Percentiles rank a stretch among this genome's conserved stretches.
phyloP scores from a whole-genome alignment of 1,284 basidiomycete genomes.

The Sporisorium sorghi region DNA sequence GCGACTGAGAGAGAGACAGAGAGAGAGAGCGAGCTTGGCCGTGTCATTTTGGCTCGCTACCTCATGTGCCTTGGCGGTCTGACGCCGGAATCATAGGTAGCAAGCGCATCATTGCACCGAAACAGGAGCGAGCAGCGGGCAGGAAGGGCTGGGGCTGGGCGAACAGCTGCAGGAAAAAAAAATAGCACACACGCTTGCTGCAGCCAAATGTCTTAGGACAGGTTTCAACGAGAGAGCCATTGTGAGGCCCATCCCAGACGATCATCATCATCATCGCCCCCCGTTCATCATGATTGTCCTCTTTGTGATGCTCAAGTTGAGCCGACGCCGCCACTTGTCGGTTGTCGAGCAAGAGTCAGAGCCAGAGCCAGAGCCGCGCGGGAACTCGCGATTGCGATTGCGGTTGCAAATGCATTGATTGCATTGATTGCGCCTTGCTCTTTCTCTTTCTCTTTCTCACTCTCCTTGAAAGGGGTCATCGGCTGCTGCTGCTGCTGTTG shows the following conservation, averaged over 20 bases:
- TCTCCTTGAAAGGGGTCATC: not conserved
- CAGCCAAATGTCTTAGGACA: conserved; percentile 7
- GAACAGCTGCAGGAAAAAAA: not conserved
- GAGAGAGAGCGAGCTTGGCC: not conserved
- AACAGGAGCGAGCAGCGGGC: not conserved
- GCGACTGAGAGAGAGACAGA: too few relatives aligned
- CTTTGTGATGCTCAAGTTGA: too few relatives aligned
- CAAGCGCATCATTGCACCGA: not conserved
- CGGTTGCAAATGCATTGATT: too few relatives aligned
- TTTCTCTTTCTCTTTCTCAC: too few relatives aligned
- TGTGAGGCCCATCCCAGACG: too few relatives aligned
- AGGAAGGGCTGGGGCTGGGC: not conserved
- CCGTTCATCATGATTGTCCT: conserved; percentile 1
- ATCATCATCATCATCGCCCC: not conserved
- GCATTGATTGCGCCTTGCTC: not conserved
- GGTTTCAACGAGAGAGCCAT: conserved; percentile 2
- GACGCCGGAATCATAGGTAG: not conserved
- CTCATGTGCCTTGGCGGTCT: not conserved
- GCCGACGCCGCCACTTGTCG: too few relatives aligned
- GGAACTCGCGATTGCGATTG: too few relatives aligned
- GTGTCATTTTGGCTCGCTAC: not conserved
- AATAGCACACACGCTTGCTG: not conserved
- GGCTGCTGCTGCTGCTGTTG: too few relatives aligned
- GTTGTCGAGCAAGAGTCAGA: too few relatives aligned
- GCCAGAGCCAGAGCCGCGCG: too few relatives aligned